Percentiles rank a stretch among this genome's conserved stretches.
phyloP scores from a whole-genome alignment of 2,329 filamentous ascomycete species.

The Talaromyces sp. region DNA sequence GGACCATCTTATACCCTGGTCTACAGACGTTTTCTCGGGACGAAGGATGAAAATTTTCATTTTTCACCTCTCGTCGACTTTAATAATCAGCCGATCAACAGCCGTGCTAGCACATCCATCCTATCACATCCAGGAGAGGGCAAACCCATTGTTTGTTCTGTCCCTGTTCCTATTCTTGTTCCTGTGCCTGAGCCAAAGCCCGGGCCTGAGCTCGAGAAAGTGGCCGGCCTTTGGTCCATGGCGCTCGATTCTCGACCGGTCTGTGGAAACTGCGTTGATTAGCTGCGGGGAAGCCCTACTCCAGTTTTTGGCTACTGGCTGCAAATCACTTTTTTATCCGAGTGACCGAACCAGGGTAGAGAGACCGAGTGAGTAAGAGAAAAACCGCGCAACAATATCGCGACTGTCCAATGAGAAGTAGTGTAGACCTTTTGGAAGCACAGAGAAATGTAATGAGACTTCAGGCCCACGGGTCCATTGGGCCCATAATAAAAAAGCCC shows the following conservation, averaged over 20 bases:
- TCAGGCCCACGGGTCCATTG: neutral
- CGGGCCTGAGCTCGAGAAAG: neutral
- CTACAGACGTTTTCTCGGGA: neutral
- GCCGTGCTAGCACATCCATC: neutral
- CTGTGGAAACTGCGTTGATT: slow-evolving; percentile 14
- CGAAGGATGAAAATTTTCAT: neutral
- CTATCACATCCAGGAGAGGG: neutral
- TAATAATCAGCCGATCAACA: neutral
- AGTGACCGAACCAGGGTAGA: slow-evolving; percentile 13
- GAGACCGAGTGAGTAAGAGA: neutral
- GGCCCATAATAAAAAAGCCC: slow-evolving; percentile 1
- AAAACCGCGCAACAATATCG: neutral
- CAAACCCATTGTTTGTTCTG: neutral
- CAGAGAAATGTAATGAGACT: neutral
- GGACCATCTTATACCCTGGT: slow-evolving; percentile 11
- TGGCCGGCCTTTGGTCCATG: neutral
- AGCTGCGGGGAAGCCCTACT: neutral
- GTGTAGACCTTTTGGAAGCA: neutral
- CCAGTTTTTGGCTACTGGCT: neutral
- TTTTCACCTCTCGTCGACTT: neutral
- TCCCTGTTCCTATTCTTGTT: neutral
- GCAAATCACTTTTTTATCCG: slow-evolving; percentile 9
- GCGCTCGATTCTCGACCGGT: slow-evolving; percentile 12
- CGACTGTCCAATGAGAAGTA: neutral
- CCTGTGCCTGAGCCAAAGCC: slow-evolving; percentile 5